phyloP scores from a whole-genome alignment of 2,329 filamentous ascomycete genomes.

The Aaosphaeria arxii region DNA sequence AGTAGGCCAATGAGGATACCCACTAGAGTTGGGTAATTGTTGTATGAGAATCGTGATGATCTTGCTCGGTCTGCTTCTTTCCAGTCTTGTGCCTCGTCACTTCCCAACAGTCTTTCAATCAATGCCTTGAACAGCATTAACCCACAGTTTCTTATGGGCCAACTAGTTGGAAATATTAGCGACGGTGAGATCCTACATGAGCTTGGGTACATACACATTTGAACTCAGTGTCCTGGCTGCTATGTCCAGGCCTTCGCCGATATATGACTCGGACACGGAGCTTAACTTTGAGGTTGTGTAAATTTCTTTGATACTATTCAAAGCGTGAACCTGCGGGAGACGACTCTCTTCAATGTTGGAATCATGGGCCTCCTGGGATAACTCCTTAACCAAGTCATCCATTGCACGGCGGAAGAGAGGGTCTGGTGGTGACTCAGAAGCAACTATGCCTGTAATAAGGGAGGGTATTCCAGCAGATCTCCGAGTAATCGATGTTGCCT shows the following conservation, averaged over 20 bases:
- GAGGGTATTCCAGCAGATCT: slow-evolving; percentile 90
- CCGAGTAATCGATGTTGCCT: slow-evolving; percentile 76
- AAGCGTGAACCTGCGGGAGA: slow-evolving; percentile 86
- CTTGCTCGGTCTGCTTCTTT: slow-evolving; percentile 42
- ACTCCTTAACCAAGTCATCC: slow-evolving; percentile 58
- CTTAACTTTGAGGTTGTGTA: slow-evolving; percentile 80
- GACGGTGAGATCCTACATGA: background rate
- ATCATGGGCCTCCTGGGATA: slow-evolving; percentile 51
- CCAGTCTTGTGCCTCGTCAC: slow-evolving; percentile 63
- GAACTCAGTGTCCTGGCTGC: slow-evolving; percentile 77
- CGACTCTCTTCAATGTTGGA: slow-evolving; percentile 56
- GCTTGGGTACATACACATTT: slow-evolving; percentile 55
- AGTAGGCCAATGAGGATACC: slow-evolving; percentile 63
- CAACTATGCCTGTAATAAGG: slow-evolving; percentile 77
- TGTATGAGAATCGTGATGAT: slow-evolving; percentile 62
- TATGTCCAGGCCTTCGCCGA: slow-evolving; percentile 73
- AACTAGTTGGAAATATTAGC: slow-evolving; percentile 47
- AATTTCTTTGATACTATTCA: slow-evolving; percentile 90
- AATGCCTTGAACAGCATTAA: slow-evolving; percentile 84
- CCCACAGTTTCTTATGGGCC: slow-evolving; percentile 93
- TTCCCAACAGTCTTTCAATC: slow-evolving; percentile 75
- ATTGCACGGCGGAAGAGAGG: slow-evolving; percentile 64
- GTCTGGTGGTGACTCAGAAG: slow-evolving; percentile 60
- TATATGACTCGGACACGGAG: slow-evolving; percentile 67
- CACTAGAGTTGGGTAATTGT: slow-evolving; percentile 65